A percentile compares a stretch with the other conserved stretches of the same genome.
These are phyloP conservation scores for Stemphylium lycopersici DNA, from an alignment of 2,329 filamentous ascomycete genomes.

Conservation along the genomic window DNA sequence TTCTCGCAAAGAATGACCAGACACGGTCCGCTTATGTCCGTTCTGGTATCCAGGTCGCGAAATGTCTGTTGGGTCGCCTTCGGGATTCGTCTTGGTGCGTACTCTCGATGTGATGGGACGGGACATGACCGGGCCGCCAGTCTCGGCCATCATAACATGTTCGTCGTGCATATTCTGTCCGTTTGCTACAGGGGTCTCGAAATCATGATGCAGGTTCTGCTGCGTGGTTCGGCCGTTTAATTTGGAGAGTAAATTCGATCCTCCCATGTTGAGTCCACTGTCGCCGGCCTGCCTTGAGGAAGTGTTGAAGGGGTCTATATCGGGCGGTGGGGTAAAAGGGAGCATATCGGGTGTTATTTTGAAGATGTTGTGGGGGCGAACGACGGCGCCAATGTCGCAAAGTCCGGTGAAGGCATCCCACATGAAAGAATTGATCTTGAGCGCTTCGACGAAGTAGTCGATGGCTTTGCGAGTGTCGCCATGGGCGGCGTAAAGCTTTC, in stretches of 20 bases:
- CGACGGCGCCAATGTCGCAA: conserved; percentile 79
- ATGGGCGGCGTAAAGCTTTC: conserved; percentile 83
- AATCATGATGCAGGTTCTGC: conserved; percentile 37
- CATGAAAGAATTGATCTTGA: conserved; percentile 93
- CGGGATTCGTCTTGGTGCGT: conserved; percentile 49
- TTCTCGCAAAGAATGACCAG: conserved; percentile 69
- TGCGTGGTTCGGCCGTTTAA: conserved; percentile 52
- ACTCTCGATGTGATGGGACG: conserved; percentile 49
- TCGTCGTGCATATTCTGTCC: conserved; percentile 50
- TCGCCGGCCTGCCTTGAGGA: conserved; percentile 40
- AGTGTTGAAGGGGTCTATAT: conserved; percentile 55
- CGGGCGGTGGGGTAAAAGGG: conserved; percentile 45
- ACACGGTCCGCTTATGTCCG: conserved; percentile 90
- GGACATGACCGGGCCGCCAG: conserved; percentile 44
- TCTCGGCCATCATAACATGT: conserved; percentile 52
- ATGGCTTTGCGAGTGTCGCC: conserved; percentile 82
- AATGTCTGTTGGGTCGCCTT: conserved; percentile 48
- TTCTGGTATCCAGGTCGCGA: conserved; percentile 46
- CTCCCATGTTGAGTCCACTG: conserved; percentile 44
- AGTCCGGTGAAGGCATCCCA: conserved; percentile 95
- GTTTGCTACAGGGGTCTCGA: conserved; percentile 57
- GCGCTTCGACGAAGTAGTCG: conserved; percentile 82
- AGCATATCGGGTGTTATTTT: conserved; percentile 71
- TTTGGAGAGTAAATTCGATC: conserved; percentile 49
- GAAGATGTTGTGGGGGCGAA: conserved; percentile 87